Conservation (phyloP, 2,329 filamentous ascomycete genomes). For the Venturia nashicola region DNA sequence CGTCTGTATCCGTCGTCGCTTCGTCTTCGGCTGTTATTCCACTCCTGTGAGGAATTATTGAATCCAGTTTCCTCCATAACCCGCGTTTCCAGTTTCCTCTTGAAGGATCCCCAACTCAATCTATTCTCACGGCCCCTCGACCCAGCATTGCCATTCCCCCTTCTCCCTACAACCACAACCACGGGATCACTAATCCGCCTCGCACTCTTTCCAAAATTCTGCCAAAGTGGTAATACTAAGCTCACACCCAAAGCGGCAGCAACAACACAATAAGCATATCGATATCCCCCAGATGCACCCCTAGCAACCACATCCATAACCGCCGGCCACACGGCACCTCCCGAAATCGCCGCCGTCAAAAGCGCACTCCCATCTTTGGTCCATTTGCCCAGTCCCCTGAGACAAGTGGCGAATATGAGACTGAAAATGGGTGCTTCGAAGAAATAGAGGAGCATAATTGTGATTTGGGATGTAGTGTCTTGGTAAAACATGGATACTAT, state of each 20-base stretch:
- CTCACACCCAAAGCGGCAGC: slow-evolving; percentile 40
- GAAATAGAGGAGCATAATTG: slow-evolving; percentile 39
- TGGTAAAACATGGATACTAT: slow-evolving; percentile 37
- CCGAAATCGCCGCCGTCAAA: slow-evolving; percentile 41
- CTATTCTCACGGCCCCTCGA: neutral
- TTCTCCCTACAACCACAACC: neutral
- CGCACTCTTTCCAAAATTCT: neutral
- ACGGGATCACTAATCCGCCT: slow-evolving; percentile 2
- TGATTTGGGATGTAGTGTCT: slow-evolving; percentile 28
- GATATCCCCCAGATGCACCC: slow-evolving; percentile 27
- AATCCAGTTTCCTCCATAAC: neutral
- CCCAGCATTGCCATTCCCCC: neutral
- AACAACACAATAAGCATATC: slow-evolving; percentile 41
- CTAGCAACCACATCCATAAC: slow-evolving; percentile 35
- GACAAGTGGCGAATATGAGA: slow-evolving; percentile 44
- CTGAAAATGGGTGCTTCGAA: slow-evolving; percentile 50
- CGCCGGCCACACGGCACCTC: slow-evolving; percentile 43
- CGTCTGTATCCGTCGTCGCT: too few relatives aligned
- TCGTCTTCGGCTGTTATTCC: too few relatives aligned
- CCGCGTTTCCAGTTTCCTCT: neutral
- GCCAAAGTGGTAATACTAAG: slow-evolving; percentile 2
- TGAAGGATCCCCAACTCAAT: neutral
- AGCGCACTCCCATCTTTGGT: slow-evolving; percentile 45
- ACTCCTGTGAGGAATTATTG: neutral
- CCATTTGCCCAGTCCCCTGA: slow-evolving; percentile 45